These are phyloP conservation scores for Hypoxylon trugodes DNA, from an alignment of 495 filamentous ascomycete species.

Conservation along the genomic window DNA sequence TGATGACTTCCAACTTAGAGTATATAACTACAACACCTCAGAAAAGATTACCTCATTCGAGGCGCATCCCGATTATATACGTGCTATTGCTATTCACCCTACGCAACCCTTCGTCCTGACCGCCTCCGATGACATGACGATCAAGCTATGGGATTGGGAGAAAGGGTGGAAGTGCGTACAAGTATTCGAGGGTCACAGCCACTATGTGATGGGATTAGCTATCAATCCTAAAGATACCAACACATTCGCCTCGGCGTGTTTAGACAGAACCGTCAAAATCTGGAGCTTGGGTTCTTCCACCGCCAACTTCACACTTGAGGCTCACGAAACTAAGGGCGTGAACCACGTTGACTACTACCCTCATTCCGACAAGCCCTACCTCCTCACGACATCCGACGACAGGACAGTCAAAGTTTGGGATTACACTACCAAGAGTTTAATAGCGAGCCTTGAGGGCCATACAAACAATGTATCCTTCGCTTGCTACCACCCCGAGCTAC, in stretches of 20 bases:
- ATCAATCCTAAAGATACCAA: constrained; percentile 99
- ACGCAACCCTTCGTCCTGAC: constrained; percentile 96
- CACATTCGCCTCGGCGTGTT: constrained; percentile 93
- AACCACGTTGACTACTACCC: constrained; percentile 99
- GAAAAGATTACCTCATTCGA: constrained; percentile 99
- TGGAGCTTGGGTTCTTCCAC: constrained; percentile 92
- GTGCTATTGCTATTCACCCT: constrained; percentile 96
- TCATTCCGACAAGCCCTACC: constrained; percentile 94
- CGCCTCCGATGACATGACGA: constrained; percentile 98
- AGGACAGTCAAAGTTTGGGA: constrained; percentile 97
- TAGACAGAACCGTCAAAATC: constrained; percentile 97
- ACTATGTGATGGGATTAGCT: constrained; percentile 99
- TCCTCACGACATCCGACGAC: constrained; percentile 96
- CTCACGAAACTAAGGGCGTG: constrained; percentile 97
- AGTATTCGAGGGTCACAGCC: constrained; percentile 96
- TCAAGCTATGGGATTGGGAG: constrained; percentile 99
- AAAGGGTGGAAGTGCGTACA: constrained; percentile 98
- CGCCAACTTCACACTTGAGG: constrained; percentile 94
- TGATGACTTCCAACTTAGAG: constrained; percentile 96
- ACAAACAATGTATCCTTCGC: constrained; percentile 99
- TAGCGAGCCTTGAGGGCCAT: constrained; percentile 95
- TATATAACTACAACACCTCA: constrained; percentile 98
- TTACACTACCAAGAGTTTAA: constrained; percentile 96
- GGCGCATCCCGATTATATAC: constrained; percentile 98
- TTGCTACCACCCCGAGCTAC: constrained; percentile 96